Evolutionary conservation across 208 protist genomes (phyloP).

Genomic region (Naegleria gruberi): DNA sequence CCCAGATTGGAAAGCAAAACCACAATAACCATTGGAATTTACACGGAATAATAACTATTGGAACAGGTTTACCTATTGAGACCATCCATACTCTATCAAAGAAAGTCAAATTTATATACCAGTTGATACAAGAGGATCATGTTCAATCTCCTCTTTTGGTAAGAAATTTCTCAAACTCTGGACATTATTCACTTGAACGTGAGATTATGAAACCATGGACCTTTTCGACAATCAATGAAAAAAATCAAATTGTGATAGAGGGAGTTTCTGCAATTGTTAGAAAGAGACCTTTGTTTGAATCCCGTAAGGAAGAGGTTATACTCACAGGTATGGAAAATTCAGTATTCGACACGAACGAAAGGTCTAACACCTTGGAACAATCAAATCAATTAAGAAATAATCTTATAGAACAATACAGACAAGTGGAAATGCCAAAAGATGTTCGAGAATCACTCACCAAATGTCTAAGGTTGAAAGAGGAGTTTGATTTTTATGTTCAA

Average conservation of each 20-base stretch:
- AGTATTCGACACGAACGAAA: neutral
- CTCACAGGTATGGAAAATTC: neutral
- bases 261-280: neutral
- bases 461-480: neutral
- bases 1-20: neutral
- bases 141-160: neutral
- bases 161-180: no score
- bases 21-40: neutral
- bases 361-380: neutral
- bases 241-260: neutral
- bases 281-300: neutral
- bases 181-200: no score
- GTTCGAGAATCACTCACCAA: neutral
- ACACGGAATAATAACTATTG: neutral
- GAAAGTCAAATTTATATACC: neutral
- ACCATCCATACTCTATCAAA: neutral
- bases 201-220: neutral
- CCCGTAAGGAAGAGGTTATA: neutral
- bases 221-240: neutral
- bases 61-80: neutral
- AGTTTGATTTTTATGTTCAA: neutral
- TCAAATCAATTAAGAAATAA: neutral
- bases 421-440: neutral
- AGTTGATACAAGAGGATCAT: neutral
- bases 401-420: neutral